Evolutionary conservation across 2,329 filamentous ascomycete genomes (phyloP).

Genomic region (Pyricularia sp.): DNA sequence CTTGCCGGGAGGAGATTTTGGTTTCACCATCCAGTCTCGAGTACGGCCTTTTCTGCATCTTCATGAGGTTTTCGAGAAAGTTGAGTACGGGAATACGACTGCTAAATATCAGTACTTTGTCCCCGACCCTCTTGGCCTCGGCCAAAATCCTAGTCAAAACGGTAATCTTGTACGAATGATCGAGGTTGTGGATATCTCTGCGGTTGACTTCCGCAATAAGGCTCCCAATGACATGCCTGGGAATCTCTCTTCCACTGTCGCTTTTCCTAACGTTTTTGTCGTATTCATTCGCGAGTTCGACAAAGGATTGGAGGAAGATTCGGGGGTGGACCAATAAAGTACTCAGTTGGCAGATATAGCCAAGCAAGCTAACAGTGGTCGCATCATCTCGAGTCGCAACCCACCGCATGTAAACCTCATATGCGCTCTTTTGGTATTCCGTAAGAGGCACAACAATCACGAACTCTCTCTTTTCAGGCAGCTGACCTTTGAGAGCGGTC

Average conservation of each 20-base stretch:
- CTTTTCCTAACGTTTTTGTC: constrained; percentile 11
- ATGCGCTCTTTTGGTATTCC: constrained; percentile 51
- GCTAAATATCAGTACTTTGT: constrained; percentile 77
- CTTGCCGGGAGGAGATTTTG: constrained; percentile 46
- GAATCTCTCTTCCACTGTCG: constrained; percentile 4
- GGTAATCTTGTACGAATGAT: constrained; percentile 57
- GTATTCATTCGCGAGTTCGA: constrained; percentile 19
- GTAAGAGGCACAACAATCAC: constrained; percentile 67
- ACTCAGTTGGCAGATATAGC: constrained; percentile 32
- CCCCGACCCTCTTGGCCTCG: constrained; percentile 47
- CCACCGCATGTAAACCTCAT: constrained; percentile 35
- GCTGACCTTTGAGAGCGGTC: constrained; percentile 48
- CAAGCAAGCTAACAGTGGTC: constrained; percentile 16
- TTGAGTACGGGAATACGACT: constrained; percentile 61
- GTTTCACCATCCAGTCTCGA: constrained; percentile 62
- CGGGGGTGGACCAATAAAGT: constrained; percentile 44
- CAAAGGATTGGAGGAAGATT: constrained; percentile 24
- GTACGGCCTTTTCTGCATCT: constrained; percentile 34
- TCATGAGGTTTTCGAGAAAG: constrained; percentile 54
- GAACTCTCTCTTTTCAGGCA: constrained; percentile 74
- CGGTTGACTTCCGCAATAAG: constrained; percentile 26
- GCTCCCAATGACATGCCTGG: constrained; percentile 19
- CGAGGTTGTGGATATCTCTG: constrained; percentile 31
- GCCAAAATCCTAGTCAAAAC: constrained; percentile 63
- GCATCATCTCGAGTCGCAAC: not conserved